A percentile compares a stretch with the other conserved stretches of the same genome.
phyloP scores from a whole-genome alignment of 108 stramenopile genomes.

The Aurantiochytrium sp. region DNA sequence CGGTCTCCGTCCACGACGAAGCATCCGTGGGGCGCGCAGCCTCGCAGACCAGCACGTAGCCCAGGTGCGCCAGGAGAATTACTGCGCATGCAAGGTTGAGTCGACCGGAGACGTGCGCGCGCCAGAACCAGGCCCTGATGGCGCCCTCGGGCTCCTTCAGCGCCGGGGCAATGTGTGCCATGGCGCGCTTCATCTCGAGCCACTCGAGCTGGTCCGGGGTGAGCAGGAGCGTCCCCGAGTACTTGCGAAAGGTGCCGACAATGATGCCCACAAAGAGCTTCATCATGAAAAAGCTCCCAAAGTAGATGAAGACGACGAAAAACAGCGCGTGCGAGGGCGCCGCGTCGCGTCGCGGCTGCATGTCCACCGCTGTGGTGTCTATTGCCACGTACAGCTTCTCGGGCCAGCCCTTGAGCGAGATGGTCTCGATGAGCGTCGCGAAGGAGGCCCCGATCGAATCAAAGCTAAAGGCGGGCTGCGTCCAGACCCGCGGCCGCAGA shows the following conservation, averaged over 20 bases:
- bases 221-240: not conserved
- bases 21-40: too few species aligned
- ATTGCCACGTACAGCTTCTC: not conserved
- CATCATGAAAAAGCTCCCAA: slow-evolving; percentile 67
- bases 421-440: not conserved
- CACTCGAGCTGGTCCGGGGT: slow-evolving; percentile 12
- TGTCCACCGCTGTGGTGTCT: not conserved
- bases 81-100: not conserved
- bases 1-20: too few species aligned
- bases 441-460: not conserved
- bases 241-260: slow-evolving; percentile 60
- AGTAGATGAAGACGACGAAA: slow-evolving; percentile 62
- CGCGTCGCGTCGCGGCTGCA: not conserved
- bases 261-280: slow-evolving; percentile 71
- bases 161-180: not conserved
- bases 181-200: slow-evolving; percentile 29
- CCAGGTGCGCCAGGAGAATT: too few species aligned
- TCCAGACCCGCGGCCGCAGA: not conserved
- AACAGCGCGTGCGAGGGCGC: slow-evolving; percentile 11
- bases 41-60: too few species aligned
- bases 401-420: slow-evolving; percentile 34
- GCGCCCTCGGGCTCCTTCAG: not conserved
- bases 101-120: not conserved
- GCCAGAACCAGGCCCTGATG: not conserved
- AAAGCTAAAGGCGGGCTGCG: not conserved